phyloP scores from a whole-genome alignment of 2,329 filamentous ascomycete genomes.

The Verticillium longisporum region DNA sequence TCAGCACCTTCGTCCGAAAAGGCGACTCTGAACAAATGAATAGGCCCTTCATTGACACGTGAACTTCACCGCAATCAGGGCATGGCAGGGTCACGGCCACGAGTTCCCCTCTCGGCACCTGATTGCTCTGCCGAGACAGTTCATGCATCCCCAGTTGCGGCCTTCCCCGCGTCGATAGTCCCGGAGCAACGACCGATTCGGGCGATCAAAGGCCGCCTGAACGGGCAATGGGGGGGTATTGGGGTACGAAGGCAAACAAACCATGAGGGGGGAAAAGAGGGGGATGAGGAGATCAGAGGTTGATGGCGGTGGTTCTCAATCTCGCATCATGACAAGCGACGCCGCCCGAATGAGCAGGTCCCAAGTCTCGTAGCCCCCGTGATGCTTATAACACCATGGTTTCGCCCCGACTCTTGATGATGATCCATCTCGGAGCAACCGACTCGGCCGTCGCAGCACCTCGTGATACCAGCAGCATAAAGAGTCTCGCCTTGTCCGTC shows the following conservation, averaged over 20 bases:
- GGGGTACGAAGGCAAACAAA: background rate
- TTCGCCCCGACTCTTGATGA: too few relatives aligned
- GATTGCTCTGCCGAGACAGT: background rate
- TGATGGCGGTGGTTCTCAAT: too few relatives aligned
- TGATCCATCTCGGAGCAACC: too few relatives aligned
- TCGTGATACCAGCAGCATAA: constrained; percentile 32
- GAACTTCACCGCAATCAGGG: too few relatives aligned
- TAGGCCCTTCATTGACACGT: too few relatives aligned
- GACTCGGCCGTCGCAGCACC: too few relatives aligned
- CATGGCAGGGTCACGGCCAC: background rate
- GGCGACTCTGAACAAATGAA: too few relatives aligned
- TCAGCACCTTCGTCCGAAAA: too few relatives aligned
- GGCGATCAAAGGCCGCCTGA: background rate
- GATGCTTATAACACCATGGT: background rate
- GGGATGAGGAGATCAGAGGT: background rate
- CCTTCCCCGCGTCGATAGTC: background rate
- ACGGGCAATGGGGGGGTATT: background rate
- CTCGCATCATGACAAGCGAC: background rate
- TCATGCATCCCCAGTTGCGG: background rate
- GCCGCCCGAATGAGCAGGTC: background rate
- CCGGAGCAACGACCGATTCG: background rate
- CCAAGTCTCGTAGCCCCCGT: background rate
- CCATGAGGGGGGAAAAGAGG: too few relatives aligned
- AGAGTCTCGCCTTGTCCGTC: background rate
- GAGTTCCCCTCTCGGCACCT: background rate